Base-by-base conservation (phyloP, 2,329 filamentous ascomycete genomes). In the Monosporascus sp. region DNA sequence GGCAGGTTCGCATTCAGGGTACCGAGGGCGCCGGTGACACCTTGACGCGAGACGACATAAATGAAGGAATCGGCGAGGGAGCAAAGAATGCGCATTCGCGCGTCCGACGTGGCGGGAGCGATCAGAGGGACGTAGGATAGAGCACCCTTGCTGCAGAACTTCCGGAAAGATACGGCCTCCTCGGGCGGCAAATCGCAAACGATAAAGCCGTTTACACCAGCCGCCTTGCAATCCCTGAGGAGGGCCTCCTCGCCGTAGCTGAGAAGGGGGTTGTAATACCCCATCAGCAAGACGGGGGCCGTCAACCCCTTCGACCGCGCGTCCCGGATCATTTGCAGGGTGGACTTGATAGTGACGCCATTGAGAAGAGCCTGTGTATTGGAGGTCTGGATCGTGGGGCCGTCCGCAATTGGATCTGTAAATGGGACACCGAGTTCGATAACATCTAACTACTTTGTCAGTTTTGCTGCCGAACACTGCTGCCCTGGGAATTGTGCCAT, bases 51-150 rank as follows among this genome's bases (percentile, higher is more conserved):
- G 52, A 99, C 94, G 57, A 99, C 92, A 70, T 99, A 99, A 74
- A 99, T 96, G 77, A 97, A 99, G 3, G 92, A 97, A 74, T 97
- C 93, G 67, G 94, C 94, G 58, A 99, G 93, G 70, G 90, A 86
- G 82, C 94, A 99, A 14, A 99, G 86, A 41, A 97, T 81, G 74
- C 89, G 93, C 92, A 99, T 96, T 65, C 94, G 89, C 60, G 84
- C 80, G 63, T 97, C 91, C 7, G 91, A 96, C 2, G 94, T 97
- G 11, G 92, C 85, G 7, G 94, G 94, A 1, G 94, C 93, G 63
- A 99, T 97, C 50, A 99, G 79, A n/a, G 94, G 94, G 15, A 99
- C 89, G 69, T 97, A 99, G 6, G 92, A 97, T 36, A 99, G 83
- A 25, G 87, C 88, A 60, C 85, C 89, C 66, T 79, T 86, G 55